Conservation (phyloP, 108 stramenopile species). For the Nitzschia palea region DNA sequence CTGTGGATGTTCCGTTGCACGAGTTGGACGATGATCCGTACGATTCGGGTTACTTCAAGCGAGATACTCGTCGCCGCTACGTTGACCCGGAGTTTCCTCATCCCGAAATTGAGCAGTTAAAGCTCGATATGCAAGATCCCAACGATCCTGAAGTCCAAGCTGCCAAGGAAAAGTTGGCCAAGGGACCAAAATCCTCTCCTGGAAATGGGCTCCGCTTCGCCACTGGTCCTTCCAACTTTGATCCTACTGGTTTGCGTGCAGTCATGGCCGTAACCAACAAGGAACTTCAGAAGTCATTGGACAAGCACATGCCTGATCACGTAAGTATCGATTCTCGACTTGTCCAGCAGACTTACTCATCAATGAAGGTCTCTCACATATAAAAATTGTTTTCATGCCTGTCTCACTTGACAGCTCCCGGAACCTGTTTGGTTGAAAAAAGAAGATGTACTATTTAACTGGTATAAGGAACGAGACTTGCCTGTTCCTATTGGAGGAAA, state of each 20-base stretch:
- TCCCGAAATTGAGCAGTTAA: constrained; percentile 64
- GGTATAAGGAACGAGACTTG: constrained; percentile 81
- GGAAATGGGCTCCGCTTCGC: constrained; percentile 86
- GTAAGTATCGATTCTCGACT: constrained; percentile 32
- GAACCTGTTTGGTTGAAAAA: constrained; percentile 59
- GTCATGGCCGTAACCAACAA: constrained; percentile 78
- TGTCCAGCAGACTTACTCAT: too few relatives aligned
- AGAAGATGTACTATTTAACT: constrained; percentile 63
- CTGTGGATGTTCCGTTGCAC: constrained; percentile 54
- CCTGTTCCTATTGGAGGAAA: constrained; percentile 77
- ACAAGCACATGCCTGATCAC: constrained; percentile 85
- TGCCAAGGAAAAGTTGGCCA: constrained; percentile 60
- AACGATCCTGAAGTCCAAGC: constrained; percentile 71
- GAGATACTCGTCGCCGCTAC: constrained; percentile 80
- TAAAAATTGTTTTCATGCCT: too few relatives aligned
- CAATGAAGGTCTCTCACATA: too few relatives aligned
- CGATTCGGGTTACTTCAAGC: constrained; percentile 80
- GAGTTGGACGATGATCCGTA: constrained; percentile 78
- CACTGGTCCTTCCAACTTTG: constrained; percentile 78
- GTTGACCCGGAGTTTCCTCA: constrained; percentile 46
- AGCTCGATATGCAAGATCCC: constrained; percentile 63
- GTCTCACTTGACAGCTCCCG: constrained; percentile 46
- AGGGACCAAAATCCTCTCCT: constrained; percentile 60
- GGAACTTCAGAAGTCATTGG: constrained; percentile 61
- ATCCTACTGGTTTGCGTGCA: constrained; percentile 79